Percentiles rank a stretch among this genome's conserved stretches.
These are phyloP conservation scores for Cryptosporidium felis DNA, from an alignment of 169 alveolate genomes.

Conservation along the genomic window DNA sequence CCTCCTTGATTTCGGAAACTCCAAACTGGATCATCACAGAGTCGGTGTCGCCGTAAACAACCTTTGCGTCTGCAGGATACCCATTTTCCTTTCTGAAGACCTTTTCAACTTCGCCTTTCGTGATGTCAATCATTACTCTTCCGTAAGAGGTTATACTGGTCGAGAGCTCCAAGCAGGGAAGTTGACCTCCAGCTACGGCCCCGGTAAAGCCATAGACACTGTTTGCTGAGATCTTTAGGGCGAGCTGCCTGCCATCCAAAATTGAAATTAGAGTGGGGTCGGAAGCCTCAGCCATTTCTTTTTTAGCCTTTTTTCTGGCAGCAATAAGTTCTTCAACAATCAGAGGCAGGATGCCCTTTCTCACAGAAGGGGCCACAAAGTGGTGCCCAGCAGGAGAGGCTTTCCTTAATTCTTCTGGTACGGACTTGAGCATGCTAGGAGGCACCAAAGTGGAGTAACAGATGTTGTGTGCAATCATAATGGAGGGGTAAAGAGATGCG, in stretches of 20 bases:
- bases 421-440: conserved; percentile 74
- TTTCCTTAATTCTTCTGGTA: conserved; percentile 73
- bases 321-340: conserved; percentile 95
- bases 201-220: conserved; percentile 99
- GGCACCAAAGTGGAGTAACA: conserved; percentile 96
- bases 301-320: conserved; percentile 95
- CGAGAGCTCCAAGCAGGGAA: conserved; percentile 96
- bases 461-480: conserved; percentile 99
- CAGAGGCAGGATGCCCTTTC: conserved; percentile 95
- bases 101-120: conserved; percentile 85
- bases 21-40: conserved; percentile 99
- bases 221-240: conserved; percentile 98
- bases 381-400: conserved; percentile 73
- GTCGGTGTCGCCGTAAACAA: conserved; percentile 98
- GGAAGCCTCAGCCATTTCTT: conserved; percentile 87
- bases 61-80: conserved; percentile 89
- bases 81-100: conserved; percentile 89
- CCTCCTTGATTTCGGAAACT: conserved; percentile 86
- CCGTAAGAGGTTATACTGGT: conserved; percentile 97
- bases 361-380: conserved; percentile 68
- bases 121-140: conserved; percentile 93
- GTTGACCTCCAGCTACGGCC: conserved; percentile 94
- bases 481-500: conserved; percentile 99
- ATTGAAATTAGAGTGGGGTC: conserved; percentile 89
- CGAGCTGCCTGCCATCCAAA: conserved; percentile 98